phyloP scores from a whole-genome alignment of 2,329 filamentous ascomycete genomes.

The Xylaria sp. region DNA sequence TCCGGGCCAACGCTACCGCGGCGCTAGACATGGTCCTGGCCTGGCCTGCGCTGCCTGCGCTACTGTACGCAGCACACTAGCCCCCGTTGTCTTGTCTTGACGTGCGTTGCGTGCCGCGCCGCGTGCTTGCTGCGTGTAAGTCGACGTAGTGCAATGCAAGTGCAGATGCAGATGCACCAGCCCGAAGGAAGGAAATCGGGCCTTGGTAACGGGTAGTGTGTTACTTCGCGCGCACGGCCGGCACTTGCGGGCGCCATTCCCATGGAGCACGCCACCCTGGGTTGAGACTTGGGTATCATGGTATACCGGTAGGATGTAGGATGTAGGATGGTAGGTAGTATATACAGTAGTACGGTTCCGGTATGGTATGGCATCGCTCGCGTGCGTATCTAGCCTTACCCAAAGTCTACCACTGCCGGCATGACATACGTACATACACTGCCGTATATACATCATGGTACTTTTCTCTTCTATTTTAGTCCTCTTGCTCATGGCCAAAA shows the following conservation, averaged over 20 bases:
- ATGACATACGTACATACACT: constrained; percentile 21
- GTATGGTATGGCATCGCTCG: background rate
- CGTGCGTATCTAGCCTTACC: no score
- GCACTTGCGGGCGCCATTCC: background rate
- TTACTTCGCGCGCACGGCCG: background rate
- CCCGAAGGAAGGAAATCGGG: constrained; percentile 12
- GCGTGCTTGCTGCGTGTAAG: constrained; percentile 27
- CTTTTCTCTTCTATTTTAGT: background rate
- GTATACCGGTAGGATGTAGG: no score
- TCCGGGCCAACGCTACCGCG: constrained; percentile 38
- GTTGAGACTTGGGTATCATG: no score
- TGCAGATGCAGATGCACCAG: constrained; percentile 24
- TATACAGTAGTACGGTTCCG: no score
- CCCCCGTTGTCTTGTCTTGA: constrained; percentile 25
- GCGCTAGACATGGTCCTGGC: constrained; percentile 35
- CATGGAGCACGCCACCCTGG: no score
- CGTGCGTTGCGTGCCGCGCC: constrained; percentile 27
- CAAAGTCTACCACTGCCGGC: background rate
- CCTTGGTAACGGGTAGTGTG: background rate
- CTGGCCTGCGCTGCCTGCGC: constrained; percentile 1
- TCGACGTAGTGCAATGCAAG: constrained; percentile 25
- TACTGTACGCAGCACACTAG: constrained; percentile 2
- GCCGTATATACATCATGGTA: background rate
- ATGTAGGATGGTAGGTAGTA: no score
- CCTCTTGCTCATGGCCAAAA: constrained; percentile 11